Conservation (phyloP, 1,284 basidiomycete species). For the Pseudozyma tsukubaensis region DNA sequence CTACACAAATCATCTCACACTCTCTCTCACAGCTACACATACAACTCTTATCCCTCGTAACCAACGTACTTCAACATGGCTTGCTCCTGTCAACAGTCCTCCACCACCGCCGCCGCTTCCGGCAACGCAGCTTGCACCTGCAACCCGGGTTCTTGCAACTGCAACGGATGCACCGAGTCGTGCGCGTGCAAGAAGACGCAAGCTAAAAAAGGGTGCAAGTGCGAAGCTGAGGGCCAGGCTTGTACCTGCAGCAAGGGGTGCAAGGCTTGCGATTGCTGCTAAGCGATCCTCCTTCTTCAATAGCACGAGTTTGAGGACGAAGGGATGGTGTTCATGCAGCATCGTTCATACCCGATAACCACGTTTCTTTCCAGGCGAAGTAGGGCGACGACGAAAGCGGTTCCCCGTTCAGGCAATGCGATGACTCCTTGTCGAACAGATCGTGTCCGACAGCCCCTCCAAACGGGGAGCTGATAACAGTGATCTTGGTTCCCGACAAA, state of each 20-base stretch:
- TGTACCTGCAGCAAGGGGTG: slow-evolving; percentile 47
- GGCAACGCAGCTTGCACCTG: slow-evolving; percentile 36
- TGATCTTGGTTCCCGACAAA: too few relatives aligned
- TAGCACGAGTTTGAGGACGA: background rate
- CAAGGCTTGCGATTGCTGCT: slow-evolving; percentile 46
- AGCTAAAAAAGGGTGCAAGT: slow-evolving; percentile 40
- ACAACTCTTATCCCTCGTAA: slow-evolving; percentile 5
- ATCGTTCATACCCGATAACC: background rate
- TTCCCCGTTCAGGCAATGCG: too few relatives aligned
- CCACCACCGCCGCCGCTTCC: slow-evolving; percentile 9
- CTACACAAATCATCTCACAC: too few relatives aligned
- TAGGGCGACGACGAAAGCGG: too few relatives aligned
- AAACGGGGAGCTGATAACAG: too few relatives aligned
- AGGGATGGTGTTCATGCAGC: background rate
- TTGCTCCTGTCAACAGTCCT: slow-evolving; percentile 29
- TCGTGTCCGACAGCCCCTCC: too few relatives aligned
- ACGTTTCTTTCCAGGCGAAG: background rate
- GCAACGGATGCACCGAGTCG: slow-evolving; percentile 40
- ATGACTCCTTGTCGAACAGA: too few relatives aligned
- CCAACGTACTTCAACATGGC: slow-evolving; percentile 23
- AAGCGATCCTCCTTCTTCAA: slow-evolving; percentile 2
- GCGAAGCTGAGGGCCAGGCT: slow-evolving; percentile 30
- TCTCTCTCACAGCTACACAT: background rate
- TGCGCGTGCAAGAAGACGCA: slow-evolving; percentile 33
- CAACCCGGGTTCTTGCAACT: slow-evolving; percentile 28